Evolutionary conservation across 2,329 filamentous ascomycete species (phyloP).

Genomic region (Huntiella savannae): DNA sequence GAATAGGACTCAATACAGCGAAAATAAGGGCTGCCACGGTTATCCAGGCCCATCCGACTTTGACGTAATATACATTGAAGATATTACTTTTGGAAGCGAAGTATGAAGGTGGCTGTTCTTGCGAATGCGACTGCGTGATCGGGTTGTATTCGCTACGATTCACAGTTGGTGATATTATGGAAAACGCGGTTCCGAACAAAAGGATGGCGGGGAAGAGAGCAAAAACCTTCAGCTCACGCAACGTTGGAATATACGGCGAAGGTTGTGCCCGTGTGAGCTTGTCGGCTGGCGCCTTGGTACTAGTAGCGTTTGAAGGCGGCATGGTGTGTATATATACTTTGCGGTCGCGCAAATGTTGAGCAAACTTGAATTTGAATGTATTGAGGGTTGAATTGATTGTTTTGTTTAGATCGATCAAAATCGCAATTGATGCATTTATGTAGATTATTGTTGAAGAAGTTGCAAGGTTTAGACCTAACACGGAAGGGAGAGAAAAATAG

Average conservation of each 20-base stretch:
- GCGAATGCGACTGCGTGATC: slow-evolving; percentile 41
- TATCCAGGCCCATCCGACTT: slow-evolving; percentile 86
- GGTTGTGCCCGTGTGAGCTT: slow-evolving; percentile 5
- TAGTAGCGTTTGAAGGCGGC: slow-evolving; percentile 5
- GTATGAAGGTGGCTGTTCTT: slow-evolving; percentile 48
- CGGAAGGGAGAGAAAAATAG: no score
- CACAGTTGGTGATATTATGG: slow-evolving; percentile 53
- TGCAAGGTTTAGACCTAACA: no score
- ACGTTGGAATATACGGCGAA: slow-evolving; percentile 48
- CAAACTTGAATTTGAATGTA: no score
- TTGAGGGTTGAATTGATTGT: no score
- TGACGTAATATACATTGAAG: slow-evolving; percentile 86
- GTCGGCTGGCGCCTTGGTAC: no score
- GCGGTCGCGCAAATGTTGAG: not conserved
- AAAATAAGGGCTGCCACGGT: slow-evolving; percentile 56
- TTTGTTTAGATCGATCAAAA: no score
- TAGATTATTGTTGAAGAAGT: no score
- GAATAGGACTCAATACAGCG: slow-evolving; percentile 44
- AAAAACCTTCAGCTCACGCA: slow-evolving; percentile 45
- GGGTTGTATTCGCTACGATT: slow-evolving; percentile 44
- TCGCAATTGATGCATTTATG: no score
- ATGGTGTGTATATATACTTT: not conserved
- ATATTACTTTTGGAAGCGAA: slow-evolving; percentile 88
- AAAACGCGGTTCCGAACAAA: slow-evolving; percentile 64
- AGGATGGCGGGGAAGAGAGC: slow-evolving; percentile 59